Conservation (phyloP, 441 rosid genomes). For the Arabidopsis lyrata region DNA sequence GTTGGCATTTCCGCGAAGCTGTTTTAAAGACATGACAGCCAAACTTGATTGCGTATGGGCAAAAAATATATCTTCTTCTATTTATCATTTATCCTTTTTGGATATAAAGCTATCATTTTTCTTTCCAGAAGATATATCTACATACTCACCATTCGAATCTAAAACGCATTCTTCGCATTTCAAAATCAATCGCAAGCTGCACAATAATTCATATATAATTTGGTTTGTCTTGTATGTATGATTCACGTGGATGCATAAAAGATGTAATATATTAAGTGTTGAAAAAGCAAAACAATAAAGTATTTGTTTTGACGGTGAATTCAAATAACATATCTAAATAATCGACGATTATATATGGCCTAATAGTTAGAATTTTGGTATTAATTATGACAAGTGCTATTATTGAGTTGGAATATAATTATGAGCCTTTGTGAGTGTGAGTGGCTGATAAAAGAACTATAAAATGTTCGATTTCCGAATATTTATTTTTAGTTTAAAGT, state of each 20-base stretch:
- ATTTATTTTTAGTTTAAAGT: neutral
- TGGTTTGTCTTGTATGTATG: constrained; percentile 1
- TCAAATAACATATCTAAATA: neutral
- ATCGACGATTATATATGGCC: neutral
- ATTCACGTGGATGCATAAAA: neutral
- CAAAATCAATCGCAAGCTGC: constrained; percentile 11
- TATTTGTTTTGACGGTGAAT: neutral
- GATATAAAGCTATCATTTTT: neutral
- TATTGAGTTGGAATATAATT: neutral
- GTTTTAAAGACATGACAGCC: constrained; percentile 25
- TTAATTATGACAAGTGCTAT: neutral
- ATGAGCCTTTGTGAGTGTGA: neutral
- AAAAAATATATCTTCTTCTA: neutral
- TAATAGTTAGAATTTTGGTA: neutral
- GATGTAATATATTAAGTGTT: constrained; percentile 15
- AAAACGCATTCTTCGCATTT: neutral
- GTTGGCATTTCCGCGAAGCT: constrained; percentile 11
- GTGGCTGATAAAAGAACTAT: neutral
- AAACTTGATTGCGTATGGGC: constrained; percentile 27
- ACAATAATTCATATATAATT: constrained; percentile 11
- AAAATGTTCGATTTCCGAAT: neutral
- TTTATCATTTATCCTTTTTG: neutral
- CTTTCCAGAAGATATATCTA: neutral
- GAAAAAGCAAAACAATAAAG: constrained; percentile 6
- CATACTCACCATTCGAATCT: constrained; percentile 9